These are phyloP conservation scores for Yamadazyma taylorii DNA, from an alignment of 1,139 yeast species.

Conservation along the genomic window DNA sequence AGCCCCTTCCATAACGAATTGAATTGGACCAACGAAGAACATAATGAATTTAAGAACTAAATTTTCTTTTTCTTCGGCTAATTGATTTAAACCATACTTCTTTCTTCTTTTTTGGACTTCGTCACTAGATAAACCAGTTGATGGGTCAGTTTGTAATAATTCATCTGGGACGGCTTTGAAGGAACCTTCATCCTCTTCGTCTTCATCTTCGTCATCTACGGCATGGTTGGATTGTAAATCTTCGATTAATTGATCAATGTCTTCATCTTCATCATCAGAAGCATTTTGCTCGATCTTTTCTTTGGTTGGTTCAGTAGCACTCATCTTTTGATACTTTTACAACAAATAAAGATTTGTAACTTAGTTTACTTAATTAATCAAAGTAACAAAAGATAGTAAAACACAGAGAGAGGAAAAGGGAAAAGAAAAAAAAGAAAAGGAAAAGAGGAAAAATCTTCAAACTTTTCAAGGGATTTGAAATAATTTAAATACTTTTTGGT, in stretches of 20 bases:
- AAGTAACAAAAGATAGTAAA: constrained; percentile 4
- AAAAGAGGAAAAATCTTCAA: constrained; percentile 4
- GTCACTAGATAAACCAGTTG: constrained; percentile 75
- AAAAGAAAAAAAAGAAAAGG: constrained; percentile 8
- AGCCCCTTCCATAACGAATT: constrained; percentile 99
- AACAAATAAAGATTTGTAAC: background rate
- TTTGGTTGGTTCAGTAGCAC: constrained; percentile 52
- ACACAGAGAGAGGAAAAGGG: constrained; percentile 4
- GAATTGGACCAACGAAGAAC: constrained; percentile 98
- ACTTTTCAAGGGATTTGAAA: constrained; percentile 5
- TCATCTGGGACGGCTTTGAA: constrained; percentile 85
- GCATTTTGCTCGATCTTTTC: constrained; percentile 49
- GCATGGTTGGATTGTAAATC: constrained; percentile 81
- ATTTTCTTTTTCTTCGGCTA: constrained; percentile 92
- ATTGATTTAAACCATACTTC: constrained; percentile 91
- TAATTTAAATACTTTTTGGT: constrained; percentile 10
- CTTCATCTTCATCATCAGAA: constrained; percentile 74
- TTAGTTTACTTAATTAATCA: constrained; percentile 1
- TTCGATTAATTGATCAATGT: constrained; percentile 83
- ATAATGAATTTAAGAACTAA: constrained; percentile 77
- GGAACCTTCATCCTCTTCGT: constrained; percentile 47
- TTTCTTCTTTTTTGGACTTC: constrained; percentile 87
- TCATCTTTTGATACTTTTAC: constrained; percentile 24
- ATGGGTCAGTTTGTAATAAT: constrained; percentile 82
- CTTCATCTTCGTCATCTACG: constrained; percentile 49